Conservation (phyloP, 2,329 filamentous ascomycete genomes). For the Macrophomina tecta region DNA sequence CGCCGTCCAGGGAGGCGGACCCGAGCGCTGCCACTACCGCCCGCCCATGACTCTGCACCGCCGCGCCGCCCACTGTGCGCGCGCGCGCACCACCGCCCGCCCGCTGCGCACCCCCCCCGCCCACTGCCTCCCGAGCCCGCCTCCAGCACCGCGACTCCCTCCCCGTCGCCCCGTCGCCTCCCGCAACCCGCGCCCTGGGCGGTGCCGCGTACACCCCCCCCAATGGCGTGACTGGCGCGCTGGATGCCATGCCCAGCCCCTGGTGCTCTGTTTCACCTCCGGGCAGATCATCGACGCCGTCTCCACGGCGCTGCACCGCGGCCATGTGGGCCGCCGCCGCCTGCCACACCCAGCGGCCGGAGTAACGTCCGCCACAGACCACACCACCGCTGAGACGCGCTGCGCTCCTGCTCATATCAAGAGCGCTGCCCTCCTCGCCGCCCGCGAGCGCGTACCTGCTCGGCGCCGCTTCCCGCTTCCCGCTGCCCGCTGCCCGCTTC, state of each 20-base stretch:
- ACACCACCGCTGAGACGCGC: not conserved
- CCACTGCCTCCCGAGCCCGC: not conserved
- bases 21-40: not conserved
- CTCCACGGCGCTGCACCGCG: slow-evolving; percentile 19
- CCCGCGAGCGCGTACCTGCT: not conserved
- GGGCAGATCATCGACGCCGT: slow-evolving; percentile 23
- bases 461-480: not conserved
- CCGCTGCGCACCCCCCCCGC: too few relatives aligned
- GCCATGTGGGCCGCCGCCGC: not conserved
- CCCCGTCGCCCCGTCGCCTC: not conserved
- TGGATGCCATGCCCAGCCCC: not conserved
- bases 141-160: not conserved
- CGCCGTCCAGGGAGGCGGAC: not conserved
- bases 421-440: not conserved
- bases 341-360: slow-evolving; percentile 2
- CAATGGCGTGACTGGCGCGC: not conserved
- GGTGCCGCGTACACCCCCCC: too few relatives aligned
- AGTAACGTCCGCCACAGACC: slow-evolving; percentile 1
- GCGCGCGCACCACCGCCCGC: not conserved
- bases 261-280: slow-evolving; percentile 12
- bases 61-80: not conserved
- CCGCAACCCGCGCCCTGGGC: not conserved
- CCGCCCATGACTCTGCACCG: not conserved
- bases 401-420: not conserved
- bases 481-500: too few relatives aligned